These are phyloP conservation scores for Dioszegia aurantiaca DNA, from an alignment of 768 basidiomycete species.

Conservation along the genomic window DNA sequence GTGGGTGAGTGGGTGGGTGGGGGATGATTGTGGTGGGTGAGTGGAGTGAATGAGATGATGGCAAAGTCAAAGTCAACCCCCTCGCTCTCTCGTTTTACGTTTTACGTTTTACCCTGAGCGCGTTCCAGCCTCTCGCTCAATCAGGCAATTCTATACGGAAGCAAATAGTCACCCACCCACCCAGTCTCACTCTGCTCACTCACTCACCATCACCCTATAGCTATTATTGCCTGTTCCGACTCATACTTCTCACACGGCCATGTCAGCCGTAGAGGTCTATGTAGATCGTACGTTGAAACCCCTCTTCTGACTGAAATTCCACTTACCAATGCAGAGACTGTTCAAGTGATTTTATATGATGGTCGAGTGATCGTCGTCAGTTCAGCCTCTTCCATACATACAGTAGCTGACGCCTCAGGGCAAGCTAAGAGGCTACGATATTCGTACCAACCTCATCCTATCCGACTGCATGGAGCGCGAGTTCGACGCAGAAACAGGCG, in stretches of 20 bases:
- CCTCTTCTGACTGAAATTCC: not conserved
- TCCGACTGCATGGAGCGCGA: conserved; percentile 91
- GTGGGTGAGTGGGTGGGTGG: not conserved
- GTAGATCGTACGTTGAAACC: conserved; percentile 34
- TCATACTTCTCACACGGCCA: conserved; percentile 12
- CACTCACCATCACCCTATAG: not conserved
- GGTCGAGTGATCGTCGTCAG: conserved; percentile 88
- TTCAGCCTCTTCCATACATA: conserved; percentile 21
- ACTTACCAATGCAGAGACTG: conserved; percentile 62
- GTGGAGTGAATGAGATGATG: not conserved
- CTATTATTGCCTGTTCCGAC: conserved; percentile 1
- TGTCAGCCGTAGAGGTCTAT: conserved; percentile 42
- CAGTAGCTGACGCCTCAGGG: conserved; percentile 59
- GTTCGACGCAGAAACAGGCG: conserved; percentile 83
- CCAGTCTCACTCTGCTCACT: not conserved
- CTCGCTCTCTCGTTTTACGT: too few relatives aligned
- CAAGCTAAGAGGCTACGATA: conserved; percentile 85
- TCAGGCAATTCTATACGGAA: conserved; percentile 1
- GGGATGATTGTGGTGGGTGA: not conserved
- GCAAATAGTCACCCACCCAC: not conserved
- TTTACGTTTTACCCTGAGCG: too few relatives aligned
- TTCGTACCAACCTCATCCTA: conserved; percentile 92
- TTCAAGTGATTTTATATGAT: conserved; percentile 91
- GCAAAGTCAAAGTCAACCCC: conserved; percentile 8
- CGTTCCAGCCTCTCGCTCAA: too few relatives aligned